A percentile compares a stretch with the other conserved stretches of the same genome.
These are phyloP conservation scores for Phytophthora crassamura DNA, from an alignment of 352 stramenopile species.

Conservation along the genomic window DNA sequence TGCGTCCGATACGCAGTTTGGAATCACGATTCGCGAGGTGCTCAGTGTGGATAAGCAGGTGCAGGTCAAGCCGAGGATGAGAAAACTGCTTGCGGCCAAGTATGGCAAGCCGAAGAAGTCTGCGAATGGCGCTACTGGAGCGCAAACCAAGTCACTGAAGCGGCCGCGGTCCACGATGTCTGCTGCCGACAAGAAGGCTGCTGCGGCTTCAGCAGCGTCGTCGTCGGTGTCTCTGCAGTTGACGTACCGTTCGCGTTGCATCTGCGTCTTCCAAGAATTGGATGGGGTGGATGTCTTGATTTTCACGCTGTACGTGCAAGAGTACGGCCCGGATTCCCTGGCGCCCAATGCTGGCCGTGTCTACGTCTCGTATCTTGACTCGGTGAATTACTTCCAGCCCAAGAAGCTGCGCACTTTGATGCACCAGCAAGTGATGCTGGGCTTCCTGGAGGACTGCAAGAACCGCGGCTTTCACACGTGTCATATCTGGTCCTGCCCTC, in stretches of 20 bases:
- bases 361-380: constrained; percentile 92
- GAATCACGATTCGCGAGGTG: constrained; percentile 87
- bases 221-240: constrained; percentile 63
- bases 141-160: constrained; percentile 73
- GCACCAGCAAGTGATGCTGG: constrained; percentile 91
- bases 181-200: constrained; percentile 29
- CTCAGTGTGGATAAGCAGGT: constrained; percentile 89
- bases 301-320: constrained; percentile 91
- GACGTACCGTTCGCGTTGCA: constrained; percentile 89
- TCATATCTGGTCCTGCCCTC: constrained; percentile 92
- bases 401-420: constrained; percentile 90
- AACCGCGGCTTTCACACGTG: constrained; percentile 87
- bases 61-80: constrained; percentile 87
- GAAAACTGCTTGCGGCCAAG: constrained; percentile 70
- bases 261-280: constrained; percentile 91
- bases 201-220: constrained; percentile 15
- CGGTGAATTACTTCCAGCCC: constrained; percentile 90
- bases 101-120: constrained; percentile 68
- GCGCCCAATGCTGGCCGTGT: constrained; percentile 81
- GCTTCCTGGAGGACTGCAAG: constrained; percentile 89
- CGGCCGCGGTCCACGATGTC: constrained; percentile 48
- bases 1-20: constrained; percentile 81
- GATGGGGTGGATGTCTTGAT: constrained; percentile 90
- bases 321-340: constrained; percentile 81
- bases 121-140: constrained; percentile 28